Evolutionary conservation across 2,329 filamentous ascomycete genomes (phyloP).

Genomic region (Alternaria triticimaculans): DNA sequence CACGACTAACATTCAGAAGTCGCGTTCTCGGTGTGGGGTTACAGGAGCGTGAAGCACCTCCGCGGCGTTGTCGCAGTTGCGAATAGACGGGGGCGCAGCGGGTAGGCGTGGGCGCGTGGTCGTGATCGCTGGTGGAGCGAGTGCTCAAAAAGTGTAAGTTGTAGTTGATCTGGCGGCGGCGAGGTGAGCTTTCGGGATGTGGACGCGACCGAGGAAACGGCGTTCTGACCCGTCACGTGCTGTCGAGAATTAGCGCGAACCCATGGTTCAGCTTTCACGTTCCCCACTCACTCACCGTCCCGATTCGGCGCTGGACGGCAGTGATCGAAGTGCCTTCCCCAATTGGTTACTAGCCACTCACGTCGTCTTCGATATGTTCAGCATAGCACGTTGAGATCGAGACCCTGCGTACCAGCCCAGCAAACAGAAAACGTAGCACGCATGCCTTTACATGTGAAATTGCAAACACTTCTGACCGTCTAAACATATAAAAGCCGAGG

Average conservation of each 20-base stretch:
- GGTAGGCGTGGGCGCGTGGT: neutral
- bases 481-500: neutral
- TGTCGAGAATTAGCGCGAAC: slow-evolving; percentile 18
- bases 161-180: neutral
- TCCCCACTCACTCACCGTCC: slow-evolving; percentile 6
- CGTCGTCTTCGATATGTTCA: neutral
- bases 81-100: neutral
- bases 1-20: slow-evolving; percentile 16
- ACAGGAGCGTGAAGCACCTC: neutral
- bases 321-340: neutral
- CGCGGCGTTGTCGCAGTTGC: slow-evolving; percentile 1
- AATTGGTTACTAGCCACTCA: neutral
- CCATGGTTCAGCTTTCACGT: neutral
- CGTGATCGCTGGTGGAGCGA: neutral
- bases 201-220: slow-evolving; percentile 5
- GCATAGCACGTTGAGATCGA: neutral
- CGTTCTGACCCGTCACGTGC: slow-evolving; percentile 17
- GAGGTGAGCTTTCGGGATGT: neutral
- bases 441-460: neutral
- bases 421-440: neutral
- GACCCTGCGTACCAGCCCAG: neutral
- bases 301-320: neutral
- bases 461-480: neutral
- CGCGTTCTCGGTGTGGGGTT: neutral
- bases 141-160: neutral